Evolutionary conservation across 1,284 basidiomycete genomes (phyloP), one percentile per base, ranked within the genome.

Genomic region (Fistulina hepatica): DNA sequence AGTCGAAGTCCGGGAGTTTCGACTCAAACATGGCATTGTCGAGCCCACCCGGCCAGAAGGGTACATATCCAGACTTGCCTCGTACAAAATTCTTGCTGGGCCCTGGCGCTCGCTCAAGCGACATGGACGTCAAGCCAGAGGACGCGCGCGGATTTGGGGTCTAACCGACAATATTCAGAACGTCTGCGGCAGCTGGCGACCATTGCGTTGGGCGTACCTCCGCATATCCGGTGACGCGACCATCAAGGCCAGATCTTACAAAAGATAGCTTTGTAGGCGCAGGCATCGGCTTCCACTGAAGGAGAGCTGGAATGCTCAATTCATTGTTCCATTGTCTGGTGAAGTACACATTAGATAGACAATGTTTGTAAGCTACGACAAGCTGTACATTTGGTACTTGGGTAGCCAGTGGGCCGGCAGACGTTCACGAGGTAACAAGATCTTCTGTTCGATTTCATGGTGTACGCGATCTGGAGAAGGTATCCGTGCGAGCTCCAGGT

Each of bases 41-140:
- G 19, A 94, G 64, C 7, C 93, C 92, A 37, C 93, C 93, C 6
- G 92, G 92, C 61, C 79, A 73, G 59, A 95, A 95, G 1, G 93
- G 93, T 3, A 94, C 76, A 57, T 93, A 80, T 17, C 85, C 84
- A 21, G 89, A 84, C 58, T 93, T 95, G 34, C 93, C 93, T 42
- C 92, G 68, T 6, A 97, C 91, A 59, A 97, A 97, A 45, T 77
- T 82, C 46, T 73, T 72, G 33, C 65, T 67, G 2, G 80, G 70
- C 6, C 76, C 86, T 4, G 90, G 91, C 7, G 84, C 83, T 41
- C 92, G 75, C 42, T 81, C 76, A 44, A 94, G 67, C 9, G 88
- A 85, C 6, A 85, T 89, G 12, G 86, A 91, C 3, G 80, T 82
- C 5, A 82, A 62, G 48, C 83, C 71, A 48, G 76, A 66, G 50